Evolutionary conservation across 306 rosid genomes (phyloP), one percentile per base, ranked within the genome.

Genomic region (Glycyrrhiza uralensis): DNA sequence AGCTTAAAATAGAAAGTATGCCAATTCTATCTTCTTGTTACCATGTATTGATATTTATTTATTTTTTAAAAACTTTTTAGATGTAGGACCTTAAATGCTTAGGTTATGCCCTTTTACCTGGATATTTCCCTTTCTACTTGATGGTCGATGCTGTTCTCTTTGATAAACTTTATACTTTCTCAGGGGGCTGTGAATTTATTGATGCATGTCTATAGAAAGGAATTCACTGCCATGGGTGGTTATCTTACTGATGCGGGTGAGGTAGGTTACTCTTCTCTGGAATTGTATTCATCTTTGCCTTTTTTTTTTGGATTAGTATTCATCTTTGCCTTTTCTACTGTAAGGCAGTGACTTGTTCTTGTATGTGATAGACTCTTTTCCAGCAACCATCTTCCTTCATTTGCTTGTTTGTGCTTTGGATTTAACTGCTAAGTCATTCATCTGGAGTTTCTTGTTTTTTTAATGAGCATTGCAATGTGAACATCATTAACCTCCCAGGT

Each of bases 211-310:
- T 94, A 94, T 84, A 86, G 91, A 85, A 89, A 73, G 58, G 97
- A 94, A 81, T 94, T 94, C 82, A 62, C 85, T 79, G 82, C 92
- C 29, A 91, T 89, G 91, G 98, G 98, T 72, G 98, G 98, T 78
- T 94, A 91, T 82, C 98, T 94, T 75, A 94, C 96, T 77, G 97
- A 94, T 2, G 91, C 92, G 75, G 98, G 98, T 81, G 97, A 91
- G 95, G 98, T 94, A 89, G 55, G 76, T 77, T 79, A 59, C 72
- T 73, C 61, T 80, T 81, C 41, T 66, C 29, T 38, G 24, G 24
- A 55, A 29, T 72, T 61, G 5, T 70, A 15, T 67, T 42, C 14
- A 10, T 61, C 22, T 13, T 20, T 65, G 38, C 29, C 20, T 26
- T 13, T 58, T 61, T 61, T 13, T 58, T 61, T 61, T 38, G 24